Percentiles rank a stretch among this genome's conserved stretches.
Conservation (phyloP, 2,329 filamentous ascomycete species). For the Penicillium glabrum region DNA sequence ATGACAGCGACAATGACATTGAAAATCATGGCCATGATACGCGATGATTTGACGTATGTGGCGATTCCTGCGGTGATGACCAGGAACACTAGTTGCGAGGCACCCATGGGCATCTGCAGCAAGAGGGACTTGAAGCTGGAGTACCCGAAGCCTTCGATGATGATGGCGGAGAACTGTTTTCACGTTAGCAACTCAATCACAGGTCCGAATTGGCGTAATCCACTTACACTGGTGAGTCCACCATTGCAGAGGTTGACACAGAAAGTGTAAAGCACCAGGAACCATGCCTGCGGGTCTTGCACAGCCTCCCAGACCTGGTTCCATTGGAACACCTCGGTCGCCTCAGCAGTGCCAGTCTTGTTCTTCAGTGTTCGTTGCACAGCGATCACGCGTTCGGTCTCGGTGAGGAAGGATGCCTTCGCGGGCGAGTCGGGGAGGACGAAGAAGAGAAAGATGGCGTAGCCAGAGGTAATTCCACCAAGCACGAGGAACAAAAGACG, state of each 20-base stretch:
- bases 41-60: slow-evolving; percentile 25
- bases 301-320: slow-evolving; percentile 40
- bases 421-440: slow-evolving; percentile 17
- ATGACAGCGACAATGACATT: slow-evolving; percentile 13
- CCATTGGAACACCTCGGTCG: slow-evolving; percentile 44
- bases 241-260: slow-evolving; percentile 36
- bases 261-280: slow-evolving; percentile 32
- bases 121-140: slow-evolving; percentile 36
- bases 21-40: slow-evolving; percentile 34
- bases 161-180: slow-evolving; percentile 30
- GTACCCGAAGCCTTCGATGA: slow-evolving; percentile 40
- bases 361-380: slow-evolving; percentile 54
- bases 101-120: slow-evolving; percentile 38
- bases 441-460: slow-evolving; percentile 19
- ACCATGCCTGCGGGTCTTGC: slow-evolving; percentile 33
- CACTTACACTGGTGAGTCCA: slow-evolving; percentile 27
- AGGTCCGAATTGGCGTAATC: neutral
- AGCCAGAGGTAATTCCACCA: slow-evolving; percentile 30
- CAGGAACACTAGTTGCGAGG: slow-evolving; percentile 34
- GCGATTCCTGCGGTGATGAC: slow-evolving; percentile 29
- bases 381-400: slow-evolving; percentile 47
- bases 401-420: slow-evolving; percentile 37
- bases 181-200: neutral
- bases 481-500: slow-evolving; percentile 32
- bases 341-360: slow-evolving; percentile 53